phyloP scores from a whole-genome alignment of 495 filamentous ascomycete genomes.

The Lasiosphaeria hispida region DNA sequence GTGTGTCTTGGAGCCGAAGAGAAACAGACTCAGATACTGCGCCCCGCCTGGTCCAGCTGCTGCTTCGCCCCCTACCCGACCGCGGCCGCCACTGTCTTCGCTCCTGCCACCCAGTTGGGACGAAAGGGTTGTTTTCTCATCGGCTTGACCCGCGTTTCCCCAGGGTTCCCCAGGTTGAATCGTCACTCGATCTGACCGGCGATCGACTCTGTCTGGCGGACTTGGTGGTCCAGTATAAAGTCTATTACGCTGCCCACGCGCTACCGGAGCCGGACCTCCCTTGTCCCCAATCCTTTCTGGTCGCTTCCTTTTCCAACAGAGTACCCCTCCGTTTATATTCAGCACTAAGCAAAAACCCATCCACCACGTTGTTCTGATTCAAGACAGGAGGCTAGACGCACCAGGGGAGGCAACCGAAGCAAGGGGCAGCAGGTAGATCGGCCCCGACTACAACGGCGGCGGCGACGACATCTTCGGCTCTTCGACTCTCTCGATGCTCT shows the following conservation, averaged over 20 bases:
- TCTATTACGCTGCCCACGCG: constrained; percentile 19
- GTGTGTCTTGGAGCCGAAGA: constrained; percentile 18
- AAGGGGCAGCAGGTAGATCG: too few species aligned
- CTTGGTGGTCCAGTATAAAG: constrained; percentile 23
- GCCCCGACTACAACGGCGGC: neutral
- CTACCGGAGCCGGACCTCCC: constrained; percentile 24
- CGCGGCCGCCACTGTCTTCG: constrained; percentile 1
- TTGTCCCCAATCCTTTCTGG: constrained; percentile 13
- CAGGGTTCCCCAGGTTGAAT: constrained; percentile 7
- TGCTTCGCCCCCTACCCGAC: constrained; percentile 8
- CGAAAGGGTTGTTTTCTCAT: constrained; percentile 4
- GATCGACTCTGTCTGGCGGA: neutral
- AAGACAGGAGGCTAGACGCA: neutral
- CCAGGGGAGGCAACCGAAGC: too few species aligned
- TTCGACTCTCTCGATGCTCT: neutral
- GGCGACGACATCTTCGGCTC: neutral
- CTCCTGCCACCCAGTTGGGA: constrained; percentile 10
- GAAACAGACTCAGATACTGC: constrained; percentile 9
- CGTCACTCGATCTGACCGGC: constrained; percentile 2
- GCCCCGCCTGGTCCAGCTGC: constrained; percentile 16
- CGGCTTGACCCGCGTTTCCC: constrained; percentile 8
- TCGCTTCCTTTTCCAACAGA: neutral
- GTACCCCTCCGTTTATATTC: neutral
- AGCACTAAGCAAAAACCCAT: neutral
- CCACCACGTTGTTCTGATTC: too few species aligned